phyloP scores from a whole-genome alignment of 805 yeast species.

The Wickerhamiella spandovensis region DNA sequence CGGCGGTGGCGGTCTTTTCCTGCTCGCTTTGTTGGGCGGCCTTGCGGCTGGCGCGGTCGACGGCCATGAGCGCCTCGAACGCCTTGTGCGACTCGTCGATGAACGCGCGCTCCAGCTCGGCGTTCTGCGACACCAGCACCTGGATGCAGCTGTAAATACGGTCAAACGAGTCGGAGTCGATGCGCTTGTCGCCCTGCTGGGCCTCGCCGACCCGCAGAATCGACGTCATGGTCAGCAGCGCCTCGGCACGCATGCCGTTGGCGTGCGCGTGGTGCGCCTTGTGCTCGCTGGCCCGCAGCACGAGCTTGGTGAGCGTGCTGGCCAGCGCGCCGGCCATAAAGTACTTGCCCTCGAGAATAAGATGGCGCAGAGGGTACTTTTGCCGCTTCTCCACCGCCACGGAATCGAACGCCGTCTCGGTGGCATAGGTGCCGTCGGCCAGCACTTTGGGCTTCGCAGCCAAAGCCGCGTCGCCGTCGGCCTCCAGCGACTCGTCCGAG shows the following conservation, averaged over 20 bases:
- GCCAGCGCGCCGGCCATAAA: constrained; percentile 82
- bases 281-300: constrained; percentile 55
- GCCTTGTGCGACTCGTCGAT: constrained; percentile 82
- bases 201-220: constrained; percentile 80
- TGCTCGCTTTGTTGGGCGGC: constrained; percentile 28
- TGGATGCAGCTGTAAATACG: constrained; percentile 80
- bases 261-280: constrained; percentile 38
- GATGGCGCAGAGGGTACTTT: constrained; percentile 62
- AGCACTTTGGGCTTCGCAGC: constrained; percentile 53
- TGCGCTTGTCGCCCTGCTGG: constrained; percentile 49
- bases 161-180: constrained; percentile 96
- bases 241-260: constrained; percentile 89
- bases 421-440: constrained; percentile 99
- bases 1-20: constrained; percentile 36
- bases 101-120: constrained; percentile 35
- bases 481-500: constrained; percentile 23
- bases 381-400: constrained; percentile 24
- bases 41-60: constrained; percentile 24
- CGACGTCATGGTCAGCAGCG: constrained; percentile 82
- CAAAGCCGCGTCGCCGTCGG: constrained; percentile 22
- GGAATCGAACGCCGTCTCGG: constrained; percentile 66
- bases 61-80: constrained; percentile 53
- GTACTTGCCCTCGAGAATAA: constrained; percentile 76
- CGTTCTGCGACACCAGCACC: constrained; percentile 36
- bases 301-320: constrained; percentile 77